Conservation (phyloP, 2,329 filamentous ascomycete genomes). For the Piedraia hortae region DNA sequence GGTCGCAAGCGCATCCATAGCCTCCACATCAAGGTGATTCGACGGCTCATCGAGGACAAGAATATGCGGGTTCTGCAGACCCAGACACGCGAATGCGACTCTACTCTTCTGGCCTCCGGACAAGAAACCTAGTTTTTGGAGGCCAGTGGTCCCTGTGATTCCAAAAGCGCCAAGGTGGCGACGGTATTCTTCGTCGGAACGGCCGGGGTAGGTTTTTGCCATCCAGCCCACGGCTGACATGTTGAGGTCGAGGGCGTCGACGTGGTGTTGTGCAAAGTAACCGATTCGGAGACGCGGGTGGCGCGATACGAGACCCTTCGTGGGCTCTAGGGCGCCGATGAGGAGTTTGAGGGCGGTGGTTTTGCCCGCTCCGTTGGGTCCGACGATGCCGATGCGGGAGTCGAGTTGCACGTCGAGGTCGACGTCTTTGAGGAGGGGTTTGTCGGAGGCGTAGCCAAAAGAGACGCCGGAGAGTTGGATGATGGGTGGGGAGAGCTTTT, state of each 20-base stretch:
- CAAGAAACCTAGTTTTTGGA: slow-evolving; percentile 82
- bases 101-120: slow-evolving; percentile 97
- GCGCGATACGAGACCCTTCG: slow-evolving; percentile 58
- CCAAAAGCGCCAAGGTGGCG: slow-evolving; percentile 69
- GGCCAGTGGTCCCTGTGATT: slow-evolving; percentile 75
- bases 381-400: slow-evolving; percentile 95
- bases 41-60: slow-evolving; percentile 94
- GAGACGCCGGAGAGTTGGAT: slow-evolving; percentile 86
- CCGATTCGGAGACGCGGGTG: slow-evolving; percentile 73
- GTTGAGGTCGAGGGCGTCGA: slow-evolving; percentile 78
- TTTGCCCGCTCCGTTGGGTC: slow-evolving; percentile 94
- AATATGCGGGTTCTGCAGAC: slow-evolving; percentile 82
- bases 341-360: slow-evolving; percentile 96
- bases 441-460: slow-evolving; percentile 67
- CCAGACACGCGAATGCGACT: slow-evolving; percentile 92
- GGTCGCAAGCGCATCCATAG: slow-evolving; percentile 72
- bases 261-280: slow-evolving; percentile 96
- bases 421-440: slow-evolving; percentile 54
- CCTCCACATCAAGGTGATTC: slow-evolving; percentile 96
- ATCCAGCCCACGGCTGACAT: slow-evolving; percentile 85
- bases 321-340: slow-evolving; percentile 55
- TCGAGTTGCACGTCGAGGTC: slow-evolving; percentile 94
- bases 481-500: slow-evolving; percentile 90
- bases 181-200: slow-evolving; percentile 87
- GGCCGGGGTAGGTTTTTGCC: slow-evolving; percentile 72